Conservation (phyloP, 805 yeast species). For the Yarrowia deformans region DNA sequence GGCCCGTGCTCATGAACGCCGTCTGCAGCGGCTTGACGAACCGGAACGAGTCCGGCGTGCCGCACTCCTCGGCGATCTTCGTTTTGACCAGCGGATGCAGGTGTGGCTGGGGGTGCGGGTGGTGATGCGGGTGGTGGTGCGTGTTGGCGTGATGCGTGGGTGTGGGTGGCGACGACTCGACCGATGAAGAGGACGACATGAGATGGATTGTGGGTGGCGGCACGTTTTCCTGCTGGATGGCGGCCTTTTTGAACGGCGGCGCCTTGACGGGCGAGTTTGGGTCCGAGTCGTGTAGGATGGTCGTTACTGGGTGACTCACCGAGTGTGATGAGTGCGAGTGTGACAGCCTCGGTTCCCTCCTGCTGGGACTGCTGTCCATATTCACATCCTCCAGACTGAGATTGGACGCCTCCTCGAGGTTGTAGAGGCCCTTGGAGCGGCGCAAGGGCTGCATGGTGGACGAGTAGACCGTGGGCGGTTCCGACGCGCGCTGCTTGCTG, state of each 20-base stretch:
- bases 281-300: constrained; percentile 19
- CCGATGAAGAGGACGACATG: constrained; percentile 45
- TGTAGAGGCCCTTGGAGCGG: constrained; percentile 53
- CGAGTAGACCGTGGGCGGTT: constrained; percentile 35
- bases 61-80: constrained; percentile 45
- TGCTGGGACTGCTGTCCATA: constrained; percentile 24
- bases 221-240: constrained; percentile 17
- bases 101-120: constrained; percentile 19
- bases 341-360: too few relatives aligned
- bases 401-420: constrained; percentile 52
- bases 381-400: constrained; percentile 14
- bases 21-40: constrained; percentile 85
- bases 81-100: constrained; percentile 23
- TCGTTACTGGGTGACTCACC: too few relatives aligned
- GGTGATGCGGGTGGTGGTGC: constrained; percentile 28
- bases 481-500: constrained; percentile 13
- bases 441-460: constrained; percentile 46
- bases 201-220: constrained; percentile 43
- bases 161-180: constrained; percentile 41
- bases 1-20: constrained; percentile 79
- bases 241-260: constrained; percentile 33
- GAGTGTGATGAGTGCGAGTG: too few relatives aligned
- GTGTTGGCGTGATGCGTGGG: constrained; percentile 1
- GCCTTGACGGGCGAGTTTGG: constrained; percentile 36
- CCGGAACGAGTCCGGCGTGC: constrained; percentile 65